Evolutionary conservation across 1,284 basidiomycete genomes (phyloP), one percentile per base, ranked within the genome.

Genomic region (Cryptococcus deneoformans): DNA sequence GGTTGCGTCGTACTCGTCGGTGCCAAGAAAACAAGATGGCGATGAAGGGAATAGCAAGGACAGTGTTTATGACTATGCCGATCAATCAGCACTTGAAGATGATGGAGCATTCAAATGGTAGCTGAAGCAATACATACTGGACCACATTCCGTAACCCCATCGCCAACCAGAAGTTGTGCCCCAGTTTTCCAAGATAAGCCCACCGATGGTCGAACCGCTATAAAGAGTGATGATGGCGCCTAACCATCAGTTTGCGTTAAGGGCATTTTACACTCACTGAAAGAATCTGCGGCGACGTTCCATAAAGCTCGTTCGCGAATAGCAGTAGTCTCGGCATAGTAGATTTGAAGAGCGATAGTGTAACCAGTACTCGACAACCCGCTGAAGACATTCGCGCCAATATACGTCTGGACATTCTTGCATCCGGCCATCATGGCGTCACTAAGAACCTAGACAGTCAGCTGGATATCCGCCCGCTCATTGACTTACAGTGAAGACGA

Each of bases 361-460:
- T 56, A 52, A 1, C 49, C 50, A 5, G 54, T 56, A n/a, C 40
- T 36, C 10, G 43, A 39, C 12, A 56, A 38, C 34, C 54, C 54
- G 38, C 49, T 51, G 54, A 56, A 56, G 2, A 56, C 54, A 46
- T 56, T 56, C 3, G 54, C 54, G 8, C 54, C 49, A 35, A 56
- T 45, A 34, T 56, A 52, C 7, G 54, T 56, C 43, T 56, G 54
- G 6, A 56, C 54, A n/a, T 56, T 56, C 43, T 52, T 52, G 43
- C 49, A 46, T 24, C 54, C 54, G 29, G 54, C 54, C 54, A 56
- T 56, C 54, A 56, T 50, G 11, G 54, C 24, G 37, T 56, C 49
- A 36, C 44, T 46, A 34, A 56, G 49, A 2, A 46, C 24, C 54
- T 56, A 39, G 5, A 29, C 44, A 0, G 52, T 46, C 43, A 54